Base-by-base conservation (phyloP, 352 stramenopile species). In the Phytophthora palmivora region DNA sequence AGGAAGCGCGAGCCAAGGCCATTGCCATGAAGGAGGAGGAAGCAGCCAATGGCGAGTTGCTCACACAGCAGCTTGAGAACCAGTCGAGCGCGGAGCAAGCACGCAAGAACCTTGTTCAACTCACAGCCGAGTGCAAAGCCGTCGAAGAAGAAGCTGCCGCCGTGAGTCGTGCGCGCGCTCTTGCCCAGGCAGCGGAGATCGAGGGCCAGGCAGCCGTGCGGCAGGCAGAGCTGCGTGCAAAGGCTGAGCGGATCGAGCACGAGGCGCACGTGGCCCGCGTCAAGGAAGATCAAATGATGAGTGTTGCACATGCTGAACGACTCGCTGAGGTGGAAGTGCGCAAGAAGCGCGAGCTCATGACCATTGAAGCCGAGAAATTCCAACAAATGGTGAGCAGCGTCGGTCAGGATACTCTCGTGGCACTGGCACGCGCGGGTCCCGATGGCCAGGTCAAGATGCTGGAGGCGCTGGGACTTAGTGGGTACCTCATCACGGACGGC, bases 371-470 rank as follows among this genome's bases (percentile, higher is more conserved):
- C 36, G 84, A 92, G 42, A 89, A 91, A 58, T 94, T 94, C 66
- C 74, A 90, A 67, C 78, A 90, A 55, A 94, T 94, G 84, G 82
- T 94, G 22, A 68, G 60, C 33, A 88, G 79, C 48, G 75, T 94
- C 22, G 84, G 84, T 49, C 78, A 89, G 41, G 80, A 89, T 46
- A 94, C 84, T 56, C 77, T 94, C 36, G 81, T 92, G 19, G 81
- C 87, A 49, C 70, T 94, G 22, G 84, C 84, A 30, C 80, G 82
- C 21, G 84, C 82, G 0, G 84, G 84, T 0, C 84, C 84, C 0
- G 84, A 94, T 43, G 79, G 70, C n/a, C 84, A 94, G 53, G 84
- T 89, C 15, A 88, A 89, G 67, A 84, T 94, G 79, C 71, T 94
- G 33, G 72, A 87, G 41, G 79, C 82, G 26, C 66, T 94, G 15